Percentiles rank a stretch among this genome's conserved stretches.
These are phyloP conservation scores for Rhazya stricta DNA, from an alignment of 257 asterid genomes.

Conservation along the genomic window DNA sequence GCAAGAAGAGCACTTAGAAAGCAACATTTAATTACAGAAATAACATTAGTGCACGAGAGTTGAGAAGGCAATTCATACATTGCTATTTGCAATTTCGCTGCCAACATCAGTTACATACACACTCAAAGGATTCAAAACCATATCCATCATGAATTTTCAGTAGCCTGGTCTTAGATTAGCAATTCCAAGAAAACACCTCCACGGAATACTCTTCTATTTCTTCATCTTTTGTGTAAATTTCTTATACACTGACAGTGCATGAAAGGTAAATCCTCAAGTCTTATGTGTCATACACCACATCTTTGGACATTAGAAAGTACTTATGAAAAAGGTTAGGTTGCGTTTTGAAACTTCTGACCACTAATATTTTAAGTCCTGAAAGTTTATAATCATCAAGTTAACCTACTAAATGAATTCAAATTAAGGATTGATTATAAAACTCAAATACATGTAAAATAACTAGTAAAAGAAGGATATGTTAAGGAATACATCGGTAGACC, in stretches of 20 bases:
- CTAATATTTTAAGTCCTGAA: neutral
- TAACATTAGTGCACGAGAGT: neutral
- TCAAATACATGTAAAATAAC: conserved; percentile 2
- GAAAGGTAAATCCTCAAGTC: neutral
- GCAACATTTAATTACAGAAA: neutral
- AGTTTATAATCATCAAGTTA: neutral
- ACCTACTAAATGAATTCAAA: neutral
- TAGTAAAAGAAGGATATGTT: neutral
- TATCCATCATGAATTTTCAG: no score
- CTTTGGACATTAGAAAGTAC: neutral
- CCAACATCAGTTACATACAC: no score
- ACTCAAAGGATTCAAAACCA: no score
- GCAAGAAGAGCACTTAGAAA: conserved; percentile 1
- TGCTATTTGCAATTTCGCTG: no score
- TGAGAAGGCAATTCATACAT: neutral
- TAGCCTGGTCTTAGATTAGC: no score
- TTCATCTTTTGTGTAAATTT: neutral
- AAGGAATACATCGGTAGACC: neutral
- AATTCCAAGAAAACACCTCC: no score
- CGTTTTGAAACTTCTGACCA: neutral
- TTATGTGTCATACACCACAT: neutral
- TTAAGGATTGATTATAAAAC: neutral
- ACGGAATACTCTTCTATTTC: no score
- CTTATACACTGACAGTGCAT: neutral
- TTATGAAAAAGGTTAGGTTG: neutral